Base-by-base conservation (phyloP, 1,284 basidiomycete species). In the Anthracocystis panici-leucophaei region DNA sequence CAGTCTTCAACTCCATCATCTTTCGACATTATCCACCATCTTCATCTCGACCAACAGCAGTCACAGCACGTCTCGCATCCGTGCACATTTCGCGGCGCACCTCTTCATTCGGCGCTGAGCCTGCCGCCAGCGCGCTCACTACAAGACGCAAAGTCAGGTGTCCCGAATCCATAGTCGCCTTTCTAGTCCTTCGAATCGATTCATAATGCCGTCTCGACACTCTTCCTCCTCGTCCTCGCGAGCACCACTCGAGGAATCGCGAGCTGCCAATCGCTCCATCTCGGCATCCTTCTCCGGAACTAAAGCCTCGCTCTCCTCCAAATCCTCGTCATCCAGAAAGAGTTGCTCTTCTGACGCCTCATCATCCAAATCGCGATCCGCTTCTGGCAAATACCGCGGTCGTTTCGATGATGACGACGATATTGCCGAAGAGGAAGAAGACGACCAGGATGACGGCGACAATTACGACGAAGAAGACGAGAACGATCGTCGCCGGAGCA, bases 321-420 rank as follows among this genome's bases (percentile, higher is more conserved):
- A 63, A 27, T 65, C 65, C 5, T 57, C 61, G 3, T 49, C 63
- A 23, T 66, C 66, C 2, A 61, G 57, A 23, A 69, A 69, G 41
- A 46, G 42, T 55, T 61, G 61, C 3, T 52, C 64, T 10, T 52
- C 61, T 6, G 58, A 12, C 50, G 55, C 65, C 2, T 63, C 66
- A 12, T 70, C 72, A 8, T 59, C 66, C 42, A 70, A 66, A 25
- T 56, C 63, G 23, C 72, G 72, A 16, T 65, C 72, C 14, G 57
- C 72, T n/a, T 75, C 72, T 4, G 63, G 14, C 20, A 75, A 64
- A 29, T 49, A 69, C n/a, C 62, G 63, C 11, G 58, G 66, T n/a
- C 72, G 72, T 10, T 75, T 75, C 63, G 72, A 75, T 35, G 66
- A 75, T 40, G 72, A 75, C 29, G 72, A 75, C 20, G 66, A 75